A percentile compares a stretch with the other conserved stretches of the same genome.
phyloP scores from a whole-genome alignment of 163 green algal species.

The Prototheca wickerhamii region DNA sequence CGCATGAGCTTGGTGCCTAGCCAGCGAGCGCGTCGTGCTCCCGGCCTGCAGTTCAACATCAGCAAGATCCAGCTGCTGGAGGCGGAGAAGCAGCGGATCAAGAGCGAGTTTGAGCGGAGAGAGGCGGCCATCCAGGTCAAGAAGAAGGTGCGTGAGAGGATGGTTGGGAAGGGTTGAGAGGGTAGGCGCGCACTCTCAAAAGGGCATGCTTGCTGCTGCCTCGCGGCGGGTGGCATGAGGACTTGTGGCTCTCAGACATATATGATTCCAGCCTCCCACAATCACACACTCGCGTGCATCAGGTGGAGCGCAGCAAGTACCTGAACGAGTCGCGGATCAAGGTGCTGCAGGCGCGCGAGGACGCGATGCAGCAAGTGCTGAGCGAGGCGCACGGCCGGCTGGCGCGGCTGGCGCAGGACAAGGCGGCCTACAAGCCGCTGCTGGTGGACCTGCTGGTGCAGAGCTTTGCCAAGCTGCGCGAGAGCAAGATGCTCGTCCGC shows the following conservation, averaged over 20 bases:
- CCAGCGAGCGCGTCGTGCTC: too few species aligned
- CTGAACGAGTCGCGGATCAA: conserved; percentile 88
- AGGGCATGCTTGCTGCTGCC: background rate
- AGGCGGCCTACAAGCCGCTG: conserved; percentile 65
- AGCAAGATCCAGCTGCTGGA: conserved; percentile 96
- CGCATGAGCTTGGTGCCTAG: too few species aligned
- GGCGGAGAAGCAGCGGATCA: conserved; percentile 87
- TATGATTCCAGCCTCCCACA: background rate
- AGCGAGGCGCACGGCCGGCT: conserved; percentile 51
- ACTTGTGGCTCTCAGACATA: background rate
- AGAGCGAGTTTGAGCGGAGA: conserved; percentile 91
- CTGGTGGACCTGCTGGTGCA: conserved; percentile 79
- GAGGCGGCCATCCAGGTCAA: conserved; percentile 86
- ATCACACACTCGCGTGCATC: conserved; percentile 2
- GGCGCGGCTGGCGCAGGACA: conserved; percentile 51
- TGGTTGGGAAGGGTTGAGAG: background rate
- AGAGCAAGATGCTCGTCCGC: conserved; percentile 42
- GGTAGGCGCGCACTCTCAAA: background rate
- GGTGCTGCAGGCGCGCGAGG: conserved; percentile 82
- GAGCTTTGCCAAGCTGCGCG: conserved; percentile 60
- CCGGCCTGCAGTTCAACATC: conserved; percentile 90
- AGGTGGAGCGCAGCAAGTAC: conserved; percentile 91
- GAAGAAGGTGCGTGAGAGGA: conserved; percentile 88
- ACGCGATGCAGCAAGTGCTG: conserved; percentile 58
- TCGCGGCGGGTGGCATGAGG: background rate